A percentile compares a stretch with the other conserved stretches of the same genome.
phyloP scores from a whole-genome alignment of 345 rosid species.

The Sonneratia alba region DNA sequence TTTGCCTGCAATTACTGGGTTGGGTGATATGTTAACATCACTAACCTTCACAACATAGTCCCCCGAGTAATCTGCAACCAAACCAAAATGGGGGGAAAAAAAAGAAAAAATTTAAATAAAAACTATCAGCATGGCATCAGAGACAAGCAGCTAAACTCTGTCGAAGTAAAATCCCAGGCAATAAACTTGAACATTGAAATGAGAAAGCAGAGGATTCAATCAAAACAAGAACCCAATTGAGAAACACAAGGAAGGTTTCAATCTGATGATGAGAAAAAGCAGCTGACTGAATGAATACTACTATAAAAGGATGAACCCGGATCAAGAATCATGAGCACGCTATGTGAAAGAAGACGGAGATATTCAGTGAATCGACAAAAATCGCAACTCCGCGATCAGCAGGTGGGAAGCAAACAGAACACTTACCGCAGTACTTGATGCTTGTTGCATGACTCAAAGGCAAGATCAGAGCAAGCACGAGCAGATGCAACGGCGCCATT shows the following conservation, averaged over 20 bases:
- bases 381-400: background rate
- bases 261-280: background rate
- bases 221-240: background rate
- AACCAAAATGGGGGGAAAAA: too few species aligned
- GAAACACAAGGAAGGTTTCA: background rate
- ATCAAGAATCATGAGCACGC: background rate
- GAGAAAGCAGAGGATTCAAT: background rate
- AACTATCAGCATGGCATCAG: background rate
- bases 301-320: background rate
- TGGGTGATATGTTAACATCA: slow-evolving; percentile 44
- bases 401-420: background rate
- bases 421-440: slow-evolving; percentile 14
- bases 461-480: slow-evolving; percentile 10
- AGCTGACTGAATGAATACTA: too few species aligned
- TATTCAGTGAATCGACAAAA: too few species aligned
- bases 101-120: background rate
- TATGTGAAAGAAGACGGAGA: too few species aligned
- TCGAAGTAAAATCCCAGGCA: background rate
- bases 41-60: slow-evolving; percentile 36
- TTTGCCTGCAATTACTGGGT: slow-evolving; percentile 41
- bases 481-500: slow-evolving; percentile 4
- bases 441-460: slow-evolving; percentile 3
- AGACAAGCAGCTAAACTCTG: background rate
- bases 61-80: slow-evolving; percentile 34
- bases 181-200: too few species aligned